Evolutionary conservation across 2,329 filamentous ascomycete genomes (phyloP).

Genomic region (Xylaria sp.): DNA sequence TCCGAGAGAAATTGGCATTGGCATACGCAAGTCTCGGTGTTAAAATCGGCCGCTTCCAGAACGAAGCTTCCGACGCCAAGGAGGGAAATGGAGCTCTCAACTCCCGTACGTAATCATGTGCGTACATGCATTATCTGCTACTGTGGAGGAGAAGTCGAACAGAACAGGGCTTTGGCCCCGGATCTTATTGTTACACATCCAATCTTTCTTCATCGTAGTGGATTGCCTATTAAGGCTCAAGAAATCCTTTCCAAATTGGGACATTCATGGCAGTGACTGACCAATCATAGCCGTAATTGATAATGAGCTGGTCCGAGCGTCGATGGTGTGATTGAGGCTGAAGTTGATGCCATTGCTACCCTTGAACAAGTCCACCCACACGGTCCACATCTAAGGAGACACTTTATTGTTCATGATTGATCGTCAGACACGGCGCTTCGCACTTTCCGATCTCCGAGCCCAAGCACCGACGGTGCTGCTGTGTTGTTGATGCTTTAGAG

Average conservation of each 20-base stretch:
- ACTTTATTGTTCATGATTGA: neutral
- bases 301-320: constrained; percentile 30
- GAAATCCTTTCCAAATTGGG: constrained; percentile 36
- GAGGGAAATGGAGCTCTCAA: neutral
- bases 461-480: neutral
- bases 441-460: neutral
- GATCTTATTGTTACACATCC: neutral
- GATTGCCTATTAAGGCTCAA: neutral
- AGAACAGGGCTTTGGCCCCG: neutral
- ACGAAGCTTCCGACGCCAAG: constrained; percentile 8
- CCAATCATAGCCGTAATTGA: constrained; percentile 30
- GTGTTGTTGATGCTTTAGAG: neutral
- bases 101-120: neutral
- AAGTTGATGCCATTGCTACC: constrained; percentile 40
- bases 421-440: neutral
- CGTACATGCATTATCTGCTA: neutral
- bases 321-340: constrained; percentile 44
- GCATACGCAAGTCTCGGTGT: constrained; percentile 3
- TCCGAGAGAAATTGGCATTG: neutral
- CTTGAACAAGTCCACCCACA: constrained; percentile 6
- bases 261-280: neutral
- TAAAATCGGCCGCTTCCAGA: neutral
- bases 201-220: neutral
- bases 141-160: neutral
- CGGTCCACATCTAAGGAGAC: neutral